A percentile compares a stretch with the other conserved stretches of the same genome.
These are phyloP conservation scores for Aspergillus intermedius DNA, from an alignment of 2,329 filamentous ascomycete genomes.

Conservation along the genomic window DNA sequence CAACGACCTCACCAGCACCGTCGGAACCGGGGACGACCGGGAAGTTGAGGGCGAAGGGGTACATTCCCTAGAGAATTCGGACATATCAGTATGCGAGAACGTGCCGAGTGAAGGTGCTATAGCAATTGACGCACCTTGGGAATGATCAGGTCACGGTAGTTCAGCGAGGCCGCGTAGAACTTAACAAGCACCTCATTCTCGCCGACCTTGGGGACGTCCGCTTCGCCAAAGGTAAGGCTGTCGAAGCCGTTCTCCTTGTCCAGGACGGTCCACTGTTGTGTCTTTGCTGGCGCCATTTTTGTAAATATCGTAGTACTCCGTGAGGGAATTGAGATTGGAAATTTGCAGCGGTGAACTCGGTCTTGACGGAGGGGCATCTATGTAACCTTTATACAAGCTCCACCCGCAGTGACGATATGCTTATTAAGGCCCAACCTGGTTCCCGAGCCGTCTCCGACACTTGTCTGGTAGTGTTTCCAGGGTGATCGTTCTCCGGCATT, in stretches of 20 bases:
- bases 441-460: background rate
- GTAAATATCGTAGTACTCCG: background rate
- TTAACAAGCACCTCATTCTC: constrained; percentile 69
- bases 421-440: background rate
- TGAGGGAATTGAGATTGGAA: background rate
- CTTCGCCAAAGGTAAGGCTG: constrained; percentile 49
- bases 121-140: constrained; percentile 40
- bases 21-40: constrained; percentile 31
- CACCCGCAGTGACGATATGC: background rate
- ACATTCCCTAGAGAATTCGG: constrained; percentile 20
- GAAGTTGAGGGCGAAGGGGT: constrained; percentile 27
- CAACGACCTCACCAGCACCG: constrained; percentile 42
- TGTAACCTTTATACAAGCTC: constrained; percentile 1
- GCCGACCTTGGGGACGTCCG: constrained; percentile 54
- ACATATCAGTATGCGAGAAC: constrained; percentile 21
- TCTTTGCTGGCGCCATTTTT: constrained; percentile 40
- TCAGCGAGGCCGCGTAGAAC: constrained; percentile 45
- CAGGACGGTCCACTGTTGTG: constrained; percentile 50
- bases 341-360: too few species aligned
- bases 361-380: background rate
- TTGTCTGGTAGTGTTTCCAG: background rate
- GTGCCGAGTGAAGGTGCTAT: constrained; percentile 34
- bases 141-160: constrained; percentile 46
- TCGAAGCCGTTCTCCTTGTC: constrained; percentile 53
- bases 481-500: too few species aligned